Conservation (phyloP, 768 basidiomycete species). For the Psilocybe cyanescens region DNA sequence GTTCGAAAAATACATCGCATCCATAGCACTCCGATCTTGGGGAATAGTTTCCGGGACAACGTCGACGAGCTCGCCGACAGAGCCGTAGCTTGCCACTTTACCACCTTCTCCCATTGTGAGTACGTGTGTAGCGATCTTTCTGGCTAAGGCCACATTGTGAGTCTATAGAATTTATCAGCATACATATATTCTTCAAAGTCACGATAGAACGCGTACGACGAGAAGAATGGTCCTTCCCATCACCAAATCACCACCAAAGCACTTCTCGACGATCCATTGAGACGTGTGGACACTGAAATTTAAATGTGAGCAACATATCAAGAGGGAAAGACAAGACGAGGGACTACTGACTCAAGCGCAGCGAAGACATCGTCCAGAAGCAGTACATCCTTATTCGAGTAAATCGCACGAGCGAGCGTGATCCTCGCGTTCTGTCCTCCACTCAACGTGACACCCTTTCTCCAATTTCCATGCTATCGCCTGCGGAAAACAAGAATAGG, state of each 20-base stretch:
- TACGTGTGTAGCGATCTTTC: slow-evolving; percentile 55
- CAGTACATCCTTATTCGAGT: slow-evolving; percentile 57
- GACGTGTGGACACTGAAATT: slow-evolving; percentile 67
- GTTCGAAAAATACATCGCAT: no score
- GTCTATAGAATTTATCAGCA: slow-evolving; percentile 28
- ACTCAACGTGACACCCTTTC: slow-evolving; percentile 63
- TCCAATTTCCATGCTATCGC: slow-evolving; percentile 69
- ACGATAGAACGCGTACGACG: slow-evolving; percentile 49
- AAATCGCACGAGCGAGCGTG: slow-evolving; percentile 47
- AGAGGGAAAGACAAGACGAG: slow-evolving; percentile 5
- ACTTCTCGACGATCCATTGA: slow-evolving; percentile 78
- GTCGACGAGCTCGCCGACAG: slow-evolving; percentile 46
- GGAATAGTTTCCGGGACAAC: slow-evolving; percentile 14
- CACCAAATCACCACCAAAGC: slow-evolving; percentile 77
- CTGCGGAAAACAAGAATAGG: slow-evolving; percentile 64
- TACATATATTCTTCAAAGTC: no score
- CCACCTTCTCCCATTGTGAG: slow-evolving; percentile 62
- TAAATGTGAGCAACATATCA: not conserved
- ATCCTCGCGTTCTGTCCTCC: slow-evolving; percentile 47
- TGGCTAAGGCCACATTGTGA: slow-evolving; percentile 52
- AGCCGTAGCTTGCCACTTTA: slow-evolving; percentile 49
- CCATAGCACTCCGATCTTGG: slow-evolving; percentile 18
- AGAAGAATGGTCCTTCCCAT: slow-evolving; percentile 80
- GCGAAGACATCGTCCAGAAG: slow-evolving; percentile 76
- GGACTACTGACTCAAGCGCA: slow-evolving; percentile 47